Evolutionary conservation across 2,329 filamentous ascomycete genomes (phyloP).

Genomic region (Coniochaeta sp.): DNA sequence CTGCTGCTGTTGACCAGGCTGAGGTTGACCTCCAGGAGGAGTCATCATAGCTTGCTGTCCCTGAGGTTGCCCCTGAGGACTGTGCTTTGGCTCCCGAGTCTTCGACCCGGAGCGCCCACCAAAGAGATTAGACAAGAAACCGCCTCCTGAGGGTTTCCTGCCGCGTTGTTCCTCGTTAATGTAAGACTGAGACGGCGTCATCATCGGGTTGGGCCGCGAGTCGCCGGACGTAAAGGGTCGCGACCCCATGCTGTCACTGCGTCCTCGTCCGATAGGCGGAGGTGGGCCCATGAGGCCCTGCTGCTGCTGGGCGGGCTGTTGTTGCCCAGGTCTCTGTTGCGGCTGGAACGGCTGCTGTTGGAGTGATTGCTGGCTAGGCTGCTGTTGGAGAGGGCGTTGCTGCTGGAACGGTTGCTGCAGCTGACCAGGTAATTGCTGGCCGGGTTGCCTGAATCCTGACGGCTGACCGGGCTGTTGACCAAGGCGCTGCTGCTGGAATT

Average conservation of each 20-base stretch:
- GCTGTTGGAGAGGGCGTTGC: not conserved
- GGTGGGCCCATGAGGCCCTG: not conserved
- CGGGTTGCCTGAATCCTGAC: not conserved
- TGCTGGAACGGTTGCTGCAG: not conserved
- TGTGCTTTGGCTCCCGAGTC: not conserved
- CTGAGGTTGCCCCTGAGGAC: not conserved
- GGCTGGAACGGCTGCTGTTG: not conserved
- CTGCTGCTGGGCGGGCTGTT: not conserved
- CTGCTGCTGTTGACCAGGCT: not conserved
- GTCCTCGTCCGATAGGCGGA: not conserved
- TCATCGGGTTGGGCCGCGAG: not conserved
- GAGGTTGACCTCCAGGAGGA: not conserved
- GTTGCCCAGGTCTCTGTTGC: conserved; percentile 1
- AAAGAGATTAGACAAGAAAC: not conserved
- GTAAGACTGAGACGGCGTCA: not conserved
- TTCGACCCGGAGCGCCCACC: not conserved
- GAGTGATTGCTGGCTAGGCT: conserved; percentile 2
- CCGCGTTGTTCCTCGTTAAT: not conserved
- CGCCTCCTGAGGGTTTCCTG: not conserved
- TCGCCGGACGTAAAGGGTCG: not conserved
- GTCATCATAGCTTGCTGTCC: not conserved
- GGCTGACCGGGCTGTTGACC: conserved; percentile 6
- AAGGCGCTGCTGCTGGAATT: conserved; percentile 5
- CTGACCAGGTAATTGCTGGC: not conserved
- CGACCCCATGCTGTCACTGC: not conserved